Evolutionary conservation across 2,329 filamentous ascomycete species (phyloP), one percentile per base, ranked within the genome.

Genomic region (Cladobotryum mycophilum): DNA sequence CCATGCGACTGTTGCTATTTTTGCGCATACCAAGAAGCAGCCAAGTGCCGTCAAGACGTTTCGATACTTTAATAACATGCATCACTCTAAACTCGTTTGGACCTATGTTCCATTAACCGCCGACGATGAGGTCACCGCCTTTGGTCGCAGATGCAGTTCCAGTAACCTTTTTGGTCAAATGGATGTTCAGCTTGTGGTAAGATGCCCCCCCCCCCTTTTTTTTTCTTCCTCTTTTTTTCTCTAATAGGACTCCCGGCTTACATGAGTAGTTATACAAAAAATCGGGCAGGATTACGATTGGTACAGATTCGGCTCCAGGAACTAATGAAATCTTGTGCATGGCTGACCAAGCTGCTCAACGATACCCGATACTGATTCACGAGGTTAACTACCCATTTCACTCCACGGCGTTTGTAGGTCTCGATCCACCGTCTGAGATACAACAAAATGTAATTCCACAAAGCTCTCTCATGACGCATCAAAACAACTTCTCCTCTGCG

Each of bases 91-190:
- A 4, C 5, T 37, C 18, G 12, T 11, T 5, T 46, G 48, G 43
- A 46, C 41, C 12, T 51, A 51, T 33, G 18, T 51, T n/a, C 43
- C 48, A 6, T 8, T 46, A 7, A 20, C 43, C 1, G 25, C 36
- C 11, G 22, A 20, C 8, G 48, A 51, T 30, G 20, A 25, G 14
- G 41, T 51, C 22, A 46, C 30, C 12, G 43, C 37, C 15, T 4
- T 46, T 7, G 43, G 37, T 2, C 17, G 17, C 12, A 41, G 42
- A 25, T 30, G 25, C 6, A 30, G 25, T 11, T 30, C 25, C 2
- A 8, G 25, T 30, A 30, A 11, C 6, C 5, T 7, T 33, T 8
- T 12, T 45, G 11, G 8, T 14, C 17, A 5, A 9, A 13, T 14
- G 35, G 2, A 34, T 7, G 5, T 25, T 40, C 1, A 13, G 34